Evolutionary conservation across 2,329 filamentous ascomycete genomes (phyloP).

Genomic region (Claviceps capensis): DNA sequence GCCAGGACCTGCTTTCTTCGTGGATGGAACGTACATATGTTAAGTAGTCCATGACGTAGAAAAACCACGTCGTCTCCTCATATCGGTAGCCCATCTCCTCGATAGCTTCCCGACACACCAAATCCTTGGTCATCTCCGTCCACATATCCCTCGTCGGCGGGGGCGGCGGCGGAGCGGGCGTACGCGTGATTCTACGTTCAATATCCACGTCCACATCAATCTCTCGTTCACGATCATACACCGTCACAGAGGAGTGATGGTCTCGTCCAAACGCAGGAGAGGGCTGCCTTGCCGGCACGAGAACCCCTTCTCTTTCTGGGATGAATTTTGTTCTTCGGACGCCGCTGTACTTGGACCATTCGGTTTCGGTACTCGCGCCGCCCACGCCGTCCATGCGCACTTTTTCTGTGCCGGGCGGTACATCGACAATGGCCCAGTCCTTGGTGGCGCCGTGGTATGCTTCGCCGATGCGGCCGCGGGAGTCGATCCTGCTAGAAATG

Average conservation of each 20-base stretch:
- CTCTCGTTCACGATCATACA: constrained; percentile 32
- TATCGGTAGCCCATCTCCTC: constrained; percentile 74
- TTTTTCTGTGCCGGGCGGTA: constrained; percentile 69
- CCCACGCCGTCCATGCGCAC: constrained; percentile 72
- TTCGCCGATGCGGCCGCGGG: constrained; percentile 56
- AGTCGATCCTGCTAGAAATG: constrained; percentile 39
- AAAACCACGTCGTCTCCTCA: constrained; percentile 80
- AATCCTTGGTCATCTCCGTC: constrained; percentile 93
- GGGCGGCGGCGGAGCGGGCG: constrained; percentile 17
- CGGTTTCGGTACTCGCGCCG: constrained; percentile 61
- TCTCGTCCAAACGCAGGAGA: constrained; percentile 19
- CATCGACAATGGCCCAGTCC: constrained; percentile 71
- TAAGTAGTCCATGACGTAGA: constrained; percentile 86
- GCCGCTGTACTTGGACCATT: constrained; percentile 68
- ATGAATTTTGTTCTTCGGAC: constrained; percentile 62
- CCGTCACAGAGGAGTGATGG: constrained; percentile 28
- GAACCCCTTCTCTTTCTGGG: constrained; percentile 45
- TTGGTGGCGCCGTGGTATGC: constrained; percentile 60
- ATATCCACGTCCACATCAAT: constrained; percentile 43
- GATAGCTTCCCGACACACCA: constrained; percentile 78
- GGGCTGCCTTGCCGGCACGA: constrained; percentile 13
- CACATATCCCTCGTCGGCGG: constrained; percentile 57
- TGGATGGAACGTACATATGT: constrained; percentile 52
- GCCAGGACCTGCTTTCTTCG: background rate
- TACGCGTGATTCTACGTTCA: constrained; percentile 31